Evolutionary conservation across 805 yeast genomes (phyloP).

Genomic region (Candida dendrica): DNA sequence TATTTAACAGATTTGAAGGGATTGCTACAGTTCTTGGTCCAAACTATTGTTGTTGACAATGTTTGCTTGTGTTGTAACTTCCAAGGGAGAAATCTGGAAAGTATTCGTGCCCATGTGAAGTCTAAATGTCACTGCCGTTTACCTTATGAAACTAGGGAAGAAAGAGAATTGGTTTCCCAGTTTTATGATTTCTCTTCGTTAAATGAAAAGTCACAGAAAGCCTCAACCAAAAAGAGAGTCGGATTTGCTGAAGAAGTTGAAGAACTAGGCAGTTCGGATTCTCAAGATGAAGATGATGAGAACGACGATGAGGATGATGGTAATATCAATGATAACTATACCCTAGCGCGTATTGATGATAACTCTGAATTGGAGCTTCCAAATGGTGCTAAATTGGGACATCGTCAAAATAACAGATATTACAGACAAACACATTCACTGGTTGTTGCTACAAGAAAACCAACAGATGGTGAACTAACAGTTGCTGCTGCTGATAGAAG

Average conservation of each 20-base stretch:
- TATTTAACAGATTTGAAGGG: slow-evolving; percentile 67
- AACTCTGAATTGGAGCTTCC: slow-evolving; percentile 70
- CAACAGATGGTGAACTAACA: slow-evolving; percentile 62
- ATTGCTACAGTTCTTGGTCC: slow-evolving; percentile 66
- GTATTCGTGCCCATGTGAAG: slow-evolving; percentile 83
- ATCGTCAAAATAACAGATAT: slow-evolving; percentile 65
- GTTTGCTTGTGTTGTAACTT: slow-evolving; percentile 77
- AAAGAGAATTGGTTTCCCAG: slow-evolving; percentile 65
- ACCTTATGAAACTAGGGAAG: slow-evolving; percentile 80
- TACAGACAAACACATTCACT: slow-evolving; percentile 49
- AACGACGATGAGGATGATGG: slow-evolving; percentile 19
- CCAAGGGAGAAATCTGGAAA: slow-evolving; percentile 77
- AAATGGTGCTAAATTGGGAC: slow-evolving; percentile 74
- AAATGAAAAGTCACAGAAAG: slow-evolving; percentile 32
- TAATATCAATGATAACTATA: slow-evolving; percentile 24
- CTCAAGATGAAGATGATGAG: slow-evolving; percentile 12
- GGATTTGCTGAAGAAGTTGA: slow-evolving; percentile 23
- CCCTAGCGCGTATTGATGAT: slow-evolving; percentile 36
- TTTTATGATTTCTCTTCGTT: slow-evolving; percentile 81
- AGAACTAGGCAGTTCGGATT: too few relatives aligned
- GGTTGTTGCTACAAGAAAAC: slow-evolving; percentile 31
- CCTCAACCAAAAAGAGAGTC: slow-evolving; percentile 20
- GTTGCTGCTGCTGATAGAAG: slow-evolving; percentile 72
- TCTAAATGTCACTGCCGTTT: slow-evolving; percentile 82
- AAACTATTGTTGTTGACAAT: slow-evolving; percentile 76